phyloP scores from a whole-genome alignment of 75 land plant species.

The Larix kaempferi region DNA sequence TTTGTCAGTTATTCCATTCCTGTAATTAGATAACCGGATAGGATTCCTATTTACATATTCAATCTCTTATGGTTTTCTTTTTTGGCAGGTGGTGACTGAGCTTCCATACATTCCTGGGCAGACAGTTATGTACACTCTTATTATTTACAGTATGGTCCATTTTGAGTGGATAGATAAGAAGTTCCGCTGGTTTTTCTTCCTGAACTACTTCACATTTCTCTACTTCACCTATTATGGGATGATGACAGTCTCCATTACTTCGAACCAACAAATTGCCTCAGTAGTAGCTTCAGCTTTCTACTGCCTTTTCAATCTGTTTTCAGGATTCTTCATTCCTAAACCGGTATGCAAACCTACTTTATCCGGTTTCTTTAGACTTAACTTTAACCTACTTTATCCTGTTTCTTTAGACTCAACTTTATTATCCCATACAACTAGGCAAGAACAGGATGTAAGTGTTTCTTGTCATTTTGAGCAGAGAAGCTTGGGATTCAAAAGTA shows the following conservation, averaged over 20 bases:
- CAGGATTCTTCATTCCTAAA: constrained; percentile 63
- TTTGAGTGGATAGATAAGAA: constrained; percentile 79
- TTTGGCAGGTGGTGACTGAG: constrained; percentile 53
- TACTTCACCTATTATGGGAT: constrained; percentile 89
- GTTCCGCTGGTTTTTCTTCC: constrained; percentile 75
- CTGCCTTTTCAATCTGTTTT: constrained; percentile 55
- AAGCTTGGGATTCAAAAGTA: no score
- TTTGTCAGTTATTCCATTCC: not conserved
- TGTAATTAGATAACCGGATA: not conserved
- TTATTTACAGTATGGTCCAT: constrained; percentile 70
- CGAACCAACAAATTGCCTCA: constrained; percentile 49
- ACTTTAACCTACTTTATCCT: not conserved
- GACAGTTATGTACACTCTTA: constrained; percentile 35
- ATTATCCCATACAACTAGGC: not conserved
- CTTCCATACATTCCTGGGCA: constrained; percentile 63
- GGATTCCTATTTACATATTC: not conserved
- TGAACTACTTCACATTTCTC: constrained; percentile 72
- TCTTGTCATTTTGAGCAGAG: not conserved
- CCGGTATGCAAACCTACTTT: not conserved
- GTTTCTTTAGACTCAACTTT: no score
- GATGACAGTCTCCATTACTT: constrained; percentile 78
- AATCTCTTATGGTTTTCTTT: not conserved
- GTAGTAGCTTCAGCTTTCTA: constrained; percentile 43
- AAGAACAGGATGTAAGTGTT: not conserved
- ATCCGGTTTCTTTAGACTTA: not conserved